A percentile compares a stretch with the other conserved stretches of the same genome.
These are phyloP conservation scores for Fusarium sp. DNA, from an alignment of 2,329 filamentous ascomycete genomes.

Conservation along the genomic window DNA sequence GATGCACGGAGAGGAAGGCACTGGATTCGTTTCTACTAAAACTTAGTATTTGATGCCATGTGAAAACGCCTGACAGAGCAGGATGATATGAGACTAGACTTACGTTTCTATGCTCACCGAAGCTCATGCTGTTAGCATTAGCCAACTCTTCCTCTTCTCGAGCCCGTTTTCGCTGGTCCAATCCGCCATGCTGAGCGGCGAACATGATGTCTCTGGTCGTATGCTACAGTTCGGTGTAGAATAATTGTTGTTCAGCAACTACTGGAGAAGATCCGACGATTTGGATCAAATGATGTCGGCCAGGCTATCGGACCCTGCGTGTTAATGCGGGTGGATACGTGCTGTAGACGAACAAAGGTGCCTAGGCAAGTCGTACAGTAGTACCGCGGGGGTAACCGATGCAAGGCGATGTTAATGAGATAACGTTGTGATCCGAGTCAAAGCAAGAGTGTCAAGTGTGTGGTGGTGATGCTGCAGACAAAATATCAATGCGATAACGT, in stretches of 20 bases:
- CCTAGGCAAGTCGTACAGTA: slow-evolving; percentile 25
- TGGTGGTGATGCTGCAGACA: slow-evolving; percentile 6
- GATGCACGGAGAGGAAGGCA: slow-evolving; percentile 65
- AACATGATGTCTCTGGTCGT: slow-evolving; percentile 53
- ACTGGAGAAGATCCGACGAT: slow-evolving; percentile 21
- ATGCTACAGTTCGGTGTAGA: slow-evolving; percentile 13
- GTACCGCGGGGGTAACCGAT: slow-evolving; percentile 39
- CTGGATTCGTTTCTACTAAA: slow-evolving; percentile 66
- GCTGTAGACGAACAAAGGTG: slow-evolving; percentile 27
- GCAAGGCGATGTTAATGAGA: slow-evolving; percentile 26
- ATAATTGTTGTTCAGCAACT: slow-evolving; percentile 16
- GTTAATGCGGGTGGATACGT: slow-evolving; percentile 47
- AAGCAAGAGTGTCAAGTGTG: slow-evolving; percentile 5
- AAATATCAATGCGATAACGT: slow-evolving; percentile 27
- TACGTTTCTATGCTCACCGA: slow-evolving; percentile 66
- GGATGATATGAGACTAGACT: slow-evolving; percentile 48
- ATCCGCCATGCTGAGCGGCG: slow-evolving; percentile 48
- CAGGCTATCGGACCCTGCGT: slow-evolving; percentile 41
- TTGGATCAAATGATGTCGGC: slow-evolving; percentile 30
- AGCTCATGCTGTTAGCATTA: slow-evolving; percentile 57
- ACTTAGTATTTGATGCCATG: slow-evolving; percentile 35
- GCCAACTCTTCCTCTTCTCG: slow-evolving; percentile 61
- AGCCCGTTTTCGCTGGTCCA: slow-evolving; percentile 60
- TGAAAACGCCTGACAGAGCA: neutral
- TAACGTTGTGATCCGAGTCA: slow-evolving; percentile 23